A percentile compares a stretch with the other conserved stretches of the same genome.
Evolutionary conservation across 2,329 filamentous ascomycete species (phyloP).

Genomic region (Trichoderma guizhouense): DNA sequence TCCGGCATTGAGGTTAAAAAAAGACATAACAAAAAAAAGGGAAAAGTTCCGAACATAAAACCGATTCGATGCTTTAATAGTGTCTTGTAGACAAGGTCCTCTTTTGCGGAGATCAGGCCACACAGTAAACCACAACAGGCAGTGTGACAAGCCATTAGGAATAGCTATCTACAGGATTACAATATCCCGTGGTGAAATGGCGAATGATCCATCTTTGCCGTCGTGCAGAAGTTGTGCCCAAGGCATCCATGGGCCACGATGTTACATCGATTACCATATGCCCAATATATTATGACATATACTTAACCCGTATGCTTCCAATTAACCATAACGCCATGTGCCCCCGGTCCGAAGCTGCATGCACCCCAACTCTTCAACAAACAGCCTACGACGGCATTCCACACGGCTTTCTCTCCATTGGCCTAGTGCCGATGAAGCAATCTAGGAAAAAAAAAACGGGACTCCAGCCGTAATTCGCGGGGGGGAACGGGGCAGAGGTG

Average conservation of each 20-base stretch:
- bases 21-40: background rate
- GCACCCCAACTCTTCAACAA: background rate
- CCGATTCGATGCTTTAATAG: background rate
- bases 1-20: background rate
- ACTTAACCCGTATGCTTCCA: constrained; percentile 2
- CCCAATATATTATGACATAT: background rate
- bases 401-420: background rate
- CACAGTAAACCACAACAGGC: background rate
- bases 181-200: background rate
- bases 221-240: background rate
- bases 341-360: background rate
- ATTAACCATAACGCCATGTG: constrained; percentile 9
- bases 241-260: background rate
- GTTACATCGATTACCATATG: background rate
- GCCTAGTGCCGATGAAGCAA: constrained; percentile 9
- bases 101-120: background rate
- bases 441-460: background rate
- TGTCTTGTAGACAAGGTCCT: background rate
- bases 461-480: background rate
- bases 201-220: constrained; percentile 4
- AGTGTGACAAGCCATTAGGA: background rate
- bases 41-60: background rate
- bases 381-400: background rate
- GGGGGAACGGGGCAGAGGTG: background rate
- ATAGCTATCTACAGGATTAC: background rate